Evolutionary conservation across 345 rosid species (phyloP).

Genomic region (Anacardium occidentale): DNA sequence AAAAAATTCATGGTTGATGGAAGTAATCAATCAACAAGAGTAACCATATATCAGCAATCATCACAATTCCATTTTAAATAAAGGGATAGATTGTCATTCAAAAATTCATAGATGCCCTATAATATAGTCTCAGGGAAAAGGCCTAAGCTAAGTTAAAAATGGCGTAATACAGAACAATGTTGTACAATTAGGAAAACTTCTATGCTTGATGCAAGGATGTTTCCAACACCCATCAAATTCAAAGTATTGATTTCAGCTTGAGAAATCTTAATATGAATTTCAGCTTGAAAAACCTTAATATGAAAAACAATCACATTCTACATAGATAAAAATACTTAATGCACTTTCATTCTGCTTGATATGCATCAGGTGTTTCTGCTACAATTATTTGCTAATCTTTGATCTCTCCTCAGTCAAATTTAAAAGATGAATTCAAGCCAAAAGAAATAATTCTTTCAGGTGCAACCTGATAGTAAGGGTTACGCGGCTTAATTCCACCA

Average conservation of each 20-base stretch:
- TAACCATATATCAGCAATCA: neutral
- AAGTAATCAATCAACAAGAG: neutral
- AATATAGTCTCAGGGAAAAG: neutral
- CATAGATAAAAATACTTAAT: neutral
- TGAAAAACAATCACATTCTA: neutral
- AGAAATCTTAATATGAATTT: too few species aligned
- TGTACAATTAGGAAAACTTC: neutral
- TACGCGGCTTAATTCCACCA: neutral
- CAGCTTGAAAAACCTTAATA: too few species aligned
- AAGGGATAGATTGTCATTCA: neutral
- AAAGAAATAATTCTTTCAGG: neutral
- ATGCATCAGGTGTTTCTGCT: neutral
- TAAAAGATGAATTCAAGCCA: too few species aligned
- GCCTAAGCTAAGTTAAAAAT: neutral
- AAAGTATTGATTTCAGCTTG: slow-evolving; percentile 1
- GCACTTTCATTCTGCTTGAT: neutral
- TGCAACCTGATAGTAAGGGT: neutral
- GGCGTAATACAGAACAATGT: neutral
- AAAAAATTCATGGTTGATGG: slow-evolving; percentile 8
- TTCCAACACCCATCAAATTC: neutral
- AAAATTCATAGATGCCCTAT: neutral
- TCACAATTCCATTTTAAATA: neutral
- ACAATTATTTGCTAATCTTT: neutral
- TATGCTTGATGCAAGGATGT: neutral
- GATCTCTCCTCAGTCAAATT: neutral